Evolutionary conservation across 805 yeast species (phyloP).

Genomic region (Candida andamanensis): DNA sequence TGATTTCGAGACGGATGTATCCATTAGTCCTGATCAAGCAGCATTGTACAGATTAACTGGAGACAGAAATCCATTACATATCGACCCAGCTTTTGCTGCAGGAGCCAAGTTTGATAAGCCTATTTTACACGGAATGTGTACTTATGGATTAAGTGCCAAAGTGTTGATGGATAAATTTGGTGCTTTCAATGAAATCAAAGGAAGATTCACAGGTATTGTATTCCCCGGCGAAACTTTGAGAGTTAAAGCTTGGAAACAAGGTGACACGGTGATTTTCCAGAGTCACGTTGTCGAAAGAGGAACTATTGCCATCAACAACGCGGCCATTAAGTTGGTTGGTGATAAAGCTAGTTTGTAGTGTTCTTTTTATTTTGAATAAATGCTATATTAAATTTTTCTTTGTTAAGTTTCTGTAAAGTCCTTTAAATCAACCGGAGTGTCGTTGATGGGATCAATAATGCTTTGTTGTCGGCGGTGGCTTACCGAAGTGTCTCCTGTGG

Average conservation of each 20-base stretch:
- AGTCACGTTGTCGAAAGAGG: constrained; percentile 75
- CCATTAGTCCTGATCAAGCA: constrained; percentile 70
- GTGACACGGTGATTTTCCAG: constrained; percentile 70
- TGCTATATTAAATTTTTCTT: not conserved
- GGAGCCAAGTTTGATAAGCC: constrained; percentile 84
- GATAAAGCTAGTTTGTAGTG: constrained; percentile 37
- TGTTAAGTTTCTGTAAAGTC: constrained; percentile 7
- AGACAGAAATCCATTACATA: constrained; percentile 91
- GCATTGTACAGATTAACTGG: constrained; percentile 89
- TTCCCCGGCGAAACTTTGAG: constrained; percentile 90
- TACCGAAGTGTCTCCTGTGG: constrained; percentile 13
- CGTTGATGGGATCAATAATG: constrained; percentile 34
- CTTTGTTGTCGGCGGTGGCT: constrained; percentile 8
- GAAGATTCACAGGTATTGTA: constrained; percentile 84
- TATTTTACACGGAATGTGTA: constrained; percentile 88
- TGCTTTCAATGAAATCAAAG: constrained; percentile 76
- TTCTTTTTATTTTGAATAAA: not conserved
- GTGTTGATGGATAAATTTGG: constrained; percentile 77
- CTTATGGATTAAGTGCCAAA: constrained; percentile 79
- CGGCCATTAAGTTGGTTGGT: constrained; percentile 62
- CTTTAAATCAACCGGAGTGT: constrained; percentile 34
- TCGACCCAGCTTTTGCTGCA: constrained; percentile 86
- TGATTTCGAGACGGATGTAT: constrained; percentile 55
- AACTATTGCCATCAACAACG: constrained; percentile 75
- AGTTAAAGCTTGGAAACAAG: constrained; percentile 80